Conservation (phyloP, 495 filamentous ascomycete genomes). For the Aspergillus campestris region DNA sequence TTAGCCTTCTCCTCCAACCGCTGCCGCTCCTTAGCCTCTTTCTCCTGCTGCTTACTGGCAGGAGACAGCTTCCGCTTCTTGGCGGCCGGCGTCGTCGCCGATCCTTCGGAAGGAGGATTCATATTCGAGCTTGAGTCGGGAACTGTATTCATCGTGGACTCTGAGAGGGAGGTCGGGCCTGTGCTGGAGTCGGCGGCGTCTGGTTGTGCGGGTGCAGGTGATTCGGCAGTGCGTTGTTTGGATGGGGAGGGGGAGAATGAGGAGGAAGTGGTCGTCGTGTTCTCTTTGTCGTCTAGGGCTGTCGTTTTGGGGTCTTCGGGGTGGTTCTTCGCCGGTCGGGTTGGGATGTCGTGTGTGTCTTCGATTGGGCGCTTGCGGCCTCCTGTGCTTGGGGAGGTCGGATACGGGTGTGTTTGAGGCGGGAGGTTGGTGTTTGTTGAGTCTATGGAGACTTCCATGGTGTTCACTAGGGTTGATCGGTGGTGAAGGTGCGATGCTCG, state of each 20-base stretch:
- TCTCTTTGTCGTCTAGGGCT: slow-evolving; percentile 21
- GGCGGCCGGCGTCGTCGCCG: slow-evolving; percentile 6
- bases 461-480: too few species aligned
- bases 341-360: slow-evolving; percentile 17
- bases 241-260: too few species aligned
- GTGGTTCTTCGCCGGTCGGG: slow-evolving; percentile 27
- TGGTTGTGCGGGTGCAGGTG: background rate
- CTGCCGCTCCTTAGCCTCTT: slow-evolving; percentile 43
- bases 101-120: background rate
- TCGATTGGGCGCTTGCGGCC: slow-evolving; percentile 25
- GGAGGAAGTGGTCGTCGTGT: slow-evolving; percentile 1
- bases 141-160: slow-evolving; percentile 2
- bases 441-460: too few species aligned
- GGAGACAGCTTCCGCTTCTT: slow-evolving; percentile 49
- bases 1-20: slow-evolving; percentile 33
- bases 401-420: slow-evolving; percentile 6
- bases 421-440: slow-evolving; percentile 2
- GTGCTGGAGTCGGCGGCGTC: background rate
- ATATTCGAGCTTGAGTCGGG: background rate
- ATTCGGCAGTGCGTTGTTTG: background rate
- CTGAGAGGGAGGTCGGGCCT: background rate
- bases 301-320: slow-evolving; percentile 7
- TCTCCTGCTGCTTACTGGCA: slow-evolving; percentile 44
- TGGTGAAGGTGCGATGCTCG: too few species aligned
- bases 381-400: slow-evolving; percentile 11